Evolutionary conservation across 148 eudicot genomes (phyloP).

Genomic region (Heliosperma pusillum): DNA sequence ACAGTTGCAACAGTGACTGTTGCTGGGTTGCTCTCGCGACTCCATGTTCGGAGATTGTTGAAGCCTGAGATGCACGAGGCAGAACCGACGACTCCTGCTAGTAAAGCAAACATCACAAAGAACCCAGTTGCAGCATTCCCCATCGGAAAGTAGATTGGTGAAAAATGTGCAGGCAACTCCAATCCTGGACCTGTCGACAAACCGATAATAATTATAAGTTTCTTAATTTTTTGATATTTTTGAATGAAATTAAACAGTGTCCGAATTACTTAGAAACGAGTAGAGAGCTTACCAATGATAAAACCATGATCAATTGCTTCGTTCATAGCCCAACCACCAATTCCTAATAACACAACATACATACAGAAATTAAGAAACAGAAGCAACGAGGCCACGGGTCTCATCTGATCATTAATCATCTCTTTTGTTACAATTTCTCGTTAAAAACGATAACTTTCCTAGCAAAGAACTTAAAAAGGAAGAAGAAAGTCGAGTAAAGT

Average conservation of each 20-base stretch:
- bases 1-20: slow-evolving; percentile 56
- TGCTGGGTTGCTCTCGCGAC: slow-evolving; percentile 44
- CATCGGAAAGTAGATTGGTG: slow-evolving; percentile 90
- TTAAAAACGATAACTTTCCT: too few species aligned
- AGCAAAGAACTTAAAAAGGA: too few species aligned
- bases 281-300: slow-evolving; percentile 51
- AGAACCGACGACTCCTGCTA: slow-evolving; percentile 83
- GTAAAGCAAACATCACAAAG: slow-evolving; percentile 62
- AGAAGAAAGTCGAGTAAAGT: not conserved
- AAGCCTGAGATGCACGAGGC: slow-evolving; percentile 64
- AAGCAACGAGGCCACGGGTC: slow-evolving; percentile 49
- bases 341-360: slow-evolving; percentile 65
- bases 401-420: slow-evolving; percentile 54
- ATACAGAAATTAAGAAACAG: slow-evolving; percentile 80
- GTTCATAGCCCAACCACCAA: slow-evolving; percentile 74
- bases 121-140: slow-evolving; percentile 93
- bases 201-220: not conserved
- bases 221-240: not conserved
- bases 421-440: not conserved
- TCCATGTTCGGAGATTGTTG: slow-evolving; percentile 54
- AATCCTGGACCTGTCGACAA: slow-evolving; percentile 58
- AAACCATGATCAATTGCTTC: slow-evolving; percentile 75
- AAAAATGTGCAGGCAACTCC: slow-evolving; percentile 77
- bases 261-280: not conserved
- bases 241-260: too few species aligned